Conservation (phyloP, 139 green algal genomes). For the Chlamydomonas schloesseri region DNA sequence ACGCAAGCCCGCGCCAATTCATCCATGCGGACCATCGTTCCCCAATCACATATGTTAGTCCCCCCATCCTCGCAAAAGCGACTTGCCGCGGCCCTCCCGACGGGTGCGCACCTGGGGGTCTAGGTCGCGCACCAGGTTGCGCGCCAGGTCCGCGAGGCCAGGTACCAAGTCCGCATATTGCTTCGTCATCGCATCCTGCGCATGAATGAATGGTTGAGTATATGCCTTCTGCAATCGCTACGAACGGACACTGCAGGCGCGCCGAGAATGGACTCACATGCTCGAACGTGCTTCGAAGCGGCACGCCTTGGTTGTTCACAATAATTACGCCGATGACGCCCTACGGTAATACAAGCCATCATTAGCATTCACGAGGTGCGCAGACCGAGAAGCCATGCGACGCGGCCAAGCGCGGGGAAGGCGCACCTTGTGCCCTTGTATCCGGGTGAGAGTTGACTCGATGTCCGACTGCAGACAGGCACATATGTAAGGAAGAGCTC, state of each 20-base stretch:
- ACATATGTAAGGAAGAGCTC: neutral
- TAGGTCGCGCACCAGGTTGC: slow-evolving; percentile 80
- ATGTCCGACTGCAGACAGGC: slow-evolving; percentile 51
- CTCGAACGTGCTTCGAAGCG: slow-evolving; percentile 63
- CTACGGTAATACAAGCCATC: neutral
- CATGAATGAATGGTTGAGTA: no score
- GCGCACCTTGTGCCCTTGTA: slow-evolving; percentile 58
- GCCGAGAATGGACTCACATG: slow-evolving; percentile 29
- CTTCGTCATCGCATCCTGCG: slow-evolving; percentile 73
- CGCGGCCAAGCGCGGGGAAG: neutral
- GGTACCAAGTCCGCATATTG: slow-evolving; percentile 80
- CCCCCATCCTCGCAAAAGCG: no score
- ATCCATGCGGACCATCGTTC: no score
- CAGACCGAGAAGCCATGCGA: no score
- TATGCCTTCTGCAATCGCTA: no score
- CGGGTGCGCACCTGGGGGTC: slow-evolving; percentile 69
- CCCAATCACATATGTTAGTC: no score
- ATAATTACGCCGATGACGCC: slow-evolving; percentile 56
- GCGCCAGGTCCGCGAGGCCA: slow-evolving; percentile 71
- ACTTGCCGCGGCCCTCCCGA: neutral
- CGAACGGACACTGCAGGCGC: no score
- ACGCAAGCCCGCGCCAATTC: no score
- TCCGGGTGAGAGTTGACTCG: slow-evolving; percentile 58
- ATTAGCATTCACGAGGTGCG: no score
- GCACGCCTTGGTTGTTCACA: slow-evolving; percentile 45